phyloP scores from a whole-genome alignment of 495 filamentous ascomycete species.

The Aspergillus incahuasiensis region DNA sequence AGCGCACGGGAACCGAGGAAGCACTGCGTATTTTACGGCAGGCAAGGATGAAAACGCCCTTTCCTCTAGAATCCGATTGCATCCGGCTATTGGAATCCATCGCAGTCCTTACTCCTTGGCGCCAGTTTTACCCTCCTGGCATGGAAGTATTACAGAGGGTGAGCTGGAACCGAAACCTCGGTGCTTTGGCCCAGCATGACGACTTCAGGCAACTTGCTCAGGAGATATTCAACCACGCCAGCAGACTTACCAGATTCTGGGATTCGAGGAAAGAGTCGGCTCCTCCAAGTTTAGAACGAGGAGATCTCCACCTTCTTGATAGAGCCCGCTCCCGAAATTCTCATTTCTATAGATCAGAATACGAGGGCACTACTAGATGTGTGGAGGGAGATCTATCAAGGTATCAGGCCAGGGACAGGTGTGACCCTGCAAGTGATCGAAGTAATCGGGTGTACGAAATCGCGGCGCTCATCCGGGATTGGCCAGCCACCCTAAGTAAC shows the following conservation, averaged over 20 bases:
- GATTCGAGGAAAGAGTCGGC: too few species aligned
- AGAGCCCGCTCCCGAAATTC: conserved; percentile 43
- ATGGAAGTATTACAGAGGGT: conserved; percentile 44
- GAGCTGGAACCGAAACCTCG: conserved; percentile 39
- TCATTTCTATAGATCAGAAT: conserved; percentile 41
- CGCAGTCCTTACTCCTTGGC: conserved; percentile 42
- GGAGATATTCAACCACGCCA: too few species aligned
- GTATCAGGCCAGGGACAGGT: conserved; percentile 22
- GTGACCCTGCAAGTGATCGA: conserved; percentile 6
- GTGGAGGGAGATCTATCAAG: conserved; percentile 15
- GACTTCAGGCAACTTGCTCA: conserved; percentile 26
- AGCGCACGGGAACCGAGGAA: conserved; percentile 56
- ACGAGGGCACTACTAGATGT: conserved; percentile 42
- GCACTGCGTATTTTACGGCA: conserved; percentile 40
- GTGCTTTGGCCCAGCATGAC: conserved; percentile 46
- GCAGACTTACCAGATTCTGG: too few species aligned
- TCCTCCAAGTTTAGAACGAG: conserved; percentile 4
- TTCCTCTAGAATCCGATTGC: too few species aligned
- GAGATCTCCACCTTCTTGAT: conserved; percentile 26
- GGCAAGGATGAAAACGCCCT: conserved; percentile 4
- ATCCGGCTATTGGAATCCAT: conserved; percentile 24
- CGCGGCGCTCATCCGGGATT: conserved; percentile 13
- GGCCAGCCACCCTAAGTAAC: conserved; percentile 2
- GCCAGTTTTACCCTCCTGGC: conserved; percentile 51
- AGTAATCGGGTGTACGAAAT: conserved; percentile 14